Base-by-base conservation (phyloP, 2,329 filamentous ascomycete genomes). In the Talaromyces funiculosus region DNA sequence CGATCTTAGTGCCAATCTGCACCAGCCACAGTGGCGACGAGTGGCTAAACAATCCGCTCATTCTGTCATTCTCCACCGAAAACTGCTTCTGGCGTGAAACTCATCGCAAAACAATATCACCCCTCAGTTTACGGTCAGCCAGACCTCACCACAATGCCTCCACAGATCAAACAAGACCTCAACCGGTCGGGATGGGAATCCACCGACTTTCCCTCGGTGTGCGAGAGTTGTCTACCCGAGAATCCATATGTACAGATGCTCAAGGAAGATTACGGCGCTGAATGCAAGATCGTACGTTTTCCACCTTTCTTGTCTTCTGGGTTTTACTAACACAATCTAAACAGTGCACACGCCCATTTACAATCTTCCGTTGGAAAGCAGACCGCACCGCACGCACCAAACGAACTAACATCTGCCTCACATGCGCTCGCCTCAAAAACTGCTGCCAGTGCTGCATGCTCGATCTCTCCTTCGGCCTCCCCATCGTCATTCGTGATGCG, bases 371-470 rank as follows among this genome's bases (percentile, higher is more conserved):
- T 68, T 99, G 93, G 93, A 93, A 93, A 69, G 87, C 90, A 64
- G 92, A 96, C 73, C 90, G 94, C 61, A 94, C 92, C 2, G 86
- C 92, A 26, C 90, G 92, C 64, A 92, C 93, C 75, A 96, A 95
- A 78, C 88, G 90, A 66, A 97, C 93, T 59, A 96, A 90, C 69
- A 95, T 97, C 69, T 99, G 94, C 75, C 82, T 99, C 24, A 99
- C 94, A 42, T 99, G 94, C 80, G 93, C 94, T 22, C 89, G 94
- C 47, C 83, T 97, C 66, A 99, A 99, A 78, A 99, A 99, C 80
- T 97, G 94, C 80, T 99, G 94, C 72, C 94, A 99, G 80, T 93
- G 89, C 78, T 99, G 94, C 80, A 97, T 97, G 91, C 87, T 99
- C 57, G 94, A 99, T 82, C 80, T 99, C 62, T 93, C 90, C 12